Percentiles rank a stretch among this genome's conserved stretches.
Evolutionary conservation across 2,329 filamentous ascomycete species (phyloP).

Genomic region (Calonectria crousiana): DNA sequence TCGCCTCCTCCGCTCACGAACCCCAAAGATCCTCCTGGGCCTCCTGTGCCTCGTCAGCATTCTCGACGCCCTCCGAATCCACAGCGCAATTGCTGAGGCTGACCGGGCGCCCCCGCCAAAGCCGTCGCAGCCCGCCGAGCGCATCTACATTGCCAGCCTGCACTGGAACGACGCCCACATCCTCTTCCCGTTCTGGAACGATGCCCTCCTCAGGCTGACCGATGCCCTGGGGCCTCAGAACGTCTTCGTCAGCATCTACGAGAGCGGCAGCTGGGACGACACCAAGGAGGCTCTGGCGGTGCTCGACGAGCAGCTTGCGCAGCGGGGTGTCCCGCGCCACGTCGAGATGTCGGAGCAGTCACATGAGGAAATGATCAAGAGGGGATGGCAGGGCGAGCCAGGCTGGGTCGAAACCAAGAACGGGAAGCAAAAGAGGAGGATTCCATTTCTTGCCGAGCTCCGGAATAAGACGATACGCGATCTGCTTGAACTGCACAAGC

Average conservation of each 20-base stretch:
- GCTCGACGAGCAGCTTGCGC: conserved; percentile 66
- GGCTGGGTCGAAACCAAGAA: conserved; percentile 75
- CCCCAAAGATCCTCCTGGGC: conserved; percentile 49
- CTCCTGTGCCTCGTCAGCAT: conserved; percentile 52
- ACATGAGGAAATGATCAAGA: conserved; percentile 67
- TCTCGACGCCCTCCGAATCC: conserved; percentile 55
- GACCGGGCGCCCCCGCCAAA: conserved; percentile 39
- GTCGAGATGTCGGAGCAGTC: conserved; percentile 70
- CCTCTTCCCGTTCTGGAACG: conserved; percentile 72
- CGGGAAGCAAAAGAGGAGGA: conserved; percentile 70
- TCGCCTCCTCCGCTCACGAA: conserved; percentile 52
- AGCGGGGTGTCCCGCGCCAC: conserved; percentile 63
- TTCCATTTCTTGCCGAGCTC: conserved; percentile 75
- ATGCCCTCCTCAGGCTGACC: conserved; percentile 69
- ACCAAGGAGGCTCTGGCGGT: conserved; percentile 72
- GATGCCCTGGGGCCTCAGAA: conserved; percentile 71
- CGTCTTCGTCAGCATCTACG: conserved; percentile 75
- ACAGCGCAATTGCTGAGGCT: conserved; percentile 48
- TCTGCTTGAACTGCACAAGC: conserved; percentile 61
- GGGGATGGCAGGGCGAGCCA: conserved; percentile 54
- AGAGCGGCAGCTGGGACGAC: conserved; percentile 77
- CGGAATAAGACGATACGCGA: conserved; percentile 75
- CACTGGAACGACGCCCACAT: conserved; percentile 76
- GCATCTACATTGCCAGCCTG: conserved; percentile 76
- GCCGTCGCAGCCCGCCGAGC: conserved; percentile 48